Evolutionary conservation across 2,329 filamentous ascomycete genomes (phyloP).

Genomic region (Paecilomyces dactylethromorphus): DNA sequence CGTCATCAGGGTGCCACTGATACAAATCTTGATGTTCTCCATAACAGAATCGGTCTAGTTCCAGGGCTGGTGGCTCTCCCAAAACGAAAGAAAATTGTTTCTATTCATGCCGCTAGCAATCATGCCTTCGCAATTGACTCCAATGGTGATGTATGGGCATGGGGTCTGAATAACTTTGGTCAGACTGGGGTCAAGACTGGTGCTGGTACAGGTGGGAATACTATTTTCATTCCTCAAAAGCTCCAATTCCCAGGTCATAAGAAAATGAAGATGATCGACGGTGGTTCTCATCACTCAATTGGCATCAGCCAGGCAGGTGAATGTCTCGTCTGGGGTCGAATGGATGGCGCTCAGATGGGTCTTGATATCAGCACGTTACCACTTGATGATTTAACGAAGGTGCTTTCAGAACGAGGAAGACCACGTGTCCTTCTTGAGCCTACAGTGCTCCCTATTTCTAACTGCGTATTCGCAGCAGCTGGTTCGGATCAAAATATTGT

Average conservation of each 20-base stretch:
- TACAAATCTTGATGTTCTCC: not conserved
- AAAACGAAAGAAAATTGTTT: slow-evolving; percentile 45
- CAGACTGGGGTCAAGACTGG: slow-evolving; percentile 62
- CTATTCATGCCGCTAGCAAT: slow-evolving; percentile 25
- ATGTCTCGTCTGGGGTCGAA: slow-evolving; percentile 55
- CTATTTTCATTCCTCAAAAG: slow-evolving; percentile 56
- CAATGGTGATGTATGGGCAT: slow-evolving; percentile 50
- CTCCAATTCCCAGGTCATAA: slow-evolving; percentile 52
- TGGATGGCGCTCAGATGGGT: slow-evolving; percentile 45
- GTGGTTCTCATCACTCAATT: slow-evolving; percentile 63
- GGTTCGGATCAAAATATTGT: slow-evolving; percentile 9
- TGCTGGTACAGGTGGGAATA: slow-evolving; percentile 52
- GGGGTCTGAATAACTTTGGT: slow-evolving; percentile 76
- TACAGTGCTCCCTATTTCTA: slow-evolving; percentile 2
- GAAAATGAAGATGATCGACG: slow-evolving; percentile 46
- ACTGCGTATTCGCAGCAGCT: slow-evolving; percentile 4
- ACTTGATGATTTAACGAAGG: not conserved
- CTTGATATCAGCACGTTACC: not conserved
- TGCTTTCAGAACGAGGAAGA: slow-evolving; percentile 3
- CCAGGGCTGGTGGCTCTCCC: slow-evolving; percentile 47
- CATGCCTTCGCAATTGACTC: slow-evolving; percentile 42
- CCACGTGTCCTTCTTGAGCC: slow-evolving; percentile 7
- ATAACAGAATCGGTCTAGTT: slow-evolving; percentile 7
- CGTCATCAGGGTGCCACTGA: slow-evolving; percentile 41
- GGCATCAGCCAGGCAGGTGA: slow-evolving; percentile 53